These are phyloP conservation scores for Marasmius sp. DNA, from an alignment of 1,284 basidiomycete species.

Conservation along the genomic window DNA sequence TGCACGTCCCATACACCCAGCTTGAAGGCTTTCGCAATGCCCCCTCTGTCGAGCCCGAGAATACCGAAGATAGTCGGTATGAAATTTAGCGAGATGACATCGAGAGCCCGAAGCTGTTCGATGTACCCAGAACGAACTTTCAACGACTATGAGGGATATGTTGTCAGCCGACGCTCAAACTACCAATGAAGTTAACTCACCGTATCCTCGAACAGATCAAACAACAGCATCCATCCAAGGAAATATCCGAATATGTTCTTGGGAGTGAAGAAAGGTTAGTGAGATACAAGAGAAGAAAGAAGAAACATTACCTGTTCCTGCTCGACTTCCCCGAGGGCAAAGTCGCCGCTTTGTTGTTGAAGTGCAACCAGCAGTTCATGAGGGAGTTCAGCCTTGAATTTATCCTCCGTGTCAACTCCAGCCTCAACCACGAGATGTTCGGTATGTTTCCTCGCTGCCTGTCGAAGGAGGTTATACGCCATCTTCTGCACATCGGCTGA, in stretches of 20 bases:
- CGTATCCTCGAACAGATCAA: conserved; percentile 86
- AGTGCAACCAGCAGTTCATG: conserved; percentile 65
- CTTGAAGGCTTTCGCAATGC: conserved; percentile 66
- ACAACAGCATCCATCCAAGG: conserved; percentile 88
- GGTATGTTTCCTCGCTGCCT: conserved; percentile 67
- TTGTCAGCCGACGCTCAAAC: neutral
- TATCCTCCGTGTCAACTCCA: conserved; percentile 66
- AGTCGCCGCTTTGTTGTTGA: conserved; percentile 43
- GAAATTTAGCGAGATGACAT: conserved; percentile 65
- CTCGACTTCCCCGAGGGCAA: conserved; percentile 34
- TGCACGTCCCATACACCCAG: conserved; percentile 84
- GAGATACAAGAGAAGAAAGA: conserved; percentile 14
- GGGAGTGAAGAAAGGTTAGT: conserved; percentile 5
- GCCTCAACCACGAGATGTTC: conserved; percentile 84
- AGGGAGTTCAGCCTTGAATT: conserved; percentile 58
- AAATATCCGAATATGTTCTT: conserved; percentile 64
- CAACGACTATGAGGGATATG: conserved; percentile 56
- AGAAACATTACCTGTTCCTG: conserved; percentile 33
- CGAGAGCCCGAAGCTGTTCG: conserved; percentile 76
- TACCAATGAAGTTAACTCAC: conserved; percentile 44
- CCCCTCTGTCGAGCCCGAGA: conserved; percentile 63
- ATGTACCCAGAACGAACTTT: conserved; percentile 82
- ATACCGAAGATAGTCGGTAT: conserved; percentile 77
- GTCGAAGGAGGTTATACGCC: conserved; percentile 66
- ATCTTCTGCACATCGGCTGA: conserved; percentile 69